Evolutionary conservation across 495 filamentous ascomycete species (phyloP).

Genomic region (Umbilicaria muhlenbergii): DNA sequence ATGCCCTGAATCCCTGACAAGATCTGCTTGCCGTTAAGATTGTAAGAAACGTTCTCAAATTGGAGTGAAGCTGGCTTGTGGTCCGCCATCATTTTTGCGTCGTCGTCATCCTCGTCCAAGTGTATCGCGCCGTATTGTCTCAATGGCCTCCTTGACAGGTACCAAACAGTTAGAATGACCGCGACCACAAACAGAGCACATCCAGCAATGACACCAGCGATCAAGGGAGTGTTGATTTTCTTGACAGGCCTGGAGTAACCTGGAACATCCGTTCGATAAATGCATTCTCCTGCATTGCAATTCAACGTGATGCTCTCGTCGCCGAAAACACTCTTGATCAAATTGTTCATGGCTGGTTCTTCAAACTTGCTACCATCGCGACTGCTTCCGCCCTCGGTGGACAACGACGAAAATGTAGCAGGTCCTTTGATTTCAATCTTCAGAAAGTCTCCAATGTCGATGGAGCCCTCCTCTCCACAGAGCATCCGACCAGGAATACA

Average conservation of each 20-base stretch:
- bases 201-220: constrained; percentile 84
- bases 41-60: constrained; percentile 79
- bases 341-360: constrained; percentile 76
- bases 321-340: constrained; percentile 79
- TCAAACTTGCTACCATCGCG: constrained; percentile 63
- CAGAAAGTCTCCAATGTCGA: constrained; percentile 86
- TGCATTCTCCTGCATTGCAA: constrained; percentile 79
- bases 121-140: constrained; percentile 58
- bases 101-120: constrained; percentile 81
- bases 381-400: constrained; percentile 39
- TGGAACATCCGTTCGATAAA: constrained; percentile 81
- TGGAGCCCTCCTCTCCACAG: constrained; percentile 77
- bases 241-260: constrained; percentile 82
- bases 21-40: constrained; percentile 75
- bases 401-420: constrained; percentile 61
- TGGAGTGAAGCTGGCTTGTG: constrained; percentile 81
- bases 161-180: constrained; percentile 74
- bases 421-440: constrained; percentile 67
- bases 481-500: constrained; percentile 88
- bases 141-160: constrained; percentile 56
- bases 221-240: constrained; percentile 91
- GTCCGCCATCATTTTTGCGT: constrained; percentile 68
- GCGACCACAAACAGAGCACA: constrained; percentile 76
- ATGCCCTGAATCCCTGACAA: constrained; percentile 66
- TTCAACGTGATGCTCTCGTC: constrained; percentile 73